Conservation (phyloP, 164 flowering plant species). For the Brasenia schreberi region DNA sequence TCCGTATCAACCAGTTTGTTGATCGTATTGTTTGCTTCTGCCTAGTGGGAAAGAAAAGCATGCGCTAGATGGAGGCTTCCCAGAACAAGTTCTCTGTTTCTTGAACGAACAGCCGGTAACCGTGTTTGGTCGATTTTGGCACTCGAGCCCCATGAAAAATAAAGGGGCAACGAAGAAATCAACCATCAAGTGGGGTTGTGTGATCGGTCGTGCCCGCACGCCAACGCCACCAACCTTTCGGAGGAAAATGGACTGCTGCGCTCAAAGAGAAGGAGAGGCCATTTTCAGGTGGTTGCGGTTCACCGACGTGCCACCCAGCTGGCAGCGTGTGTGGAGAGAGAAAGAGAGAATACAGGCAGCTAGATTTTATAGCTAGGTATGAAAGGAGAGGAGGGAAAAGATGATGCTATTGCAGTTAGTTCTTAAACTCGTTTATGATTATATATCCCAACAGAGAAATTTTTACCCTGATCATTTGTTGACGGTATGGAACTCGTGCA, state of each 20-base stretch:
- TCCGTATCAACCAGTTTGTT: too few relatives aligned
- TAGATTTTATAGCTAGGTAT: too few relatives aligned
- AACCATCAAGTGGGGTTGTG: not conserved
- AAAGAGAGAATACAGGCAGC: not conserved
- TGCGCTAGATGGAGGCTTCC: not conserved
- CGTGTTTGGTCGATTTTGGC: not conserved
- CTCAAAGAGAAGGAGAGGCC: not conserved
- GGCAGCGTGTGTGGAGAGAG: not conserved
- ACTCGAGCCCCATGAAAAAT: not conserved
- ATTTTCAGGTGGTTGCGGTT: not conserved
- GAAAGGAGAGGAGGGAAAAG: not conserved
- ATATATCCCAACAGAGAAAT: too few relatives aligned
- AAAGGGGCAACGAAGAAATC: not conserved
- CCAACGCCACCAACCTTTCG: not conserved
- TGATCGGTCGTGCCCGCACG: not conserved
- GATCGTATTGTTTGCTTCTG: not conserved
- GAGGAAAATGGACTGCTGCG: not conserved
- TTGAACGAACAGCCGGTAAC: not conserved
- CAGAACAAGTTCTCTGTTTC: not conserved
- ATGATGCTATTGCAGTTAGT: too few relatives aligned
- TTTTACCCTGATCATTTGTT: too few relatives aligned
- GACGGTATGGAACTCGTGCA: too few relatives aligned
- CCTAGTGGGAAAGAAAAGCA: not conserved
- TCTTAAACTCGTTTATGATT: too few relatives aligned
- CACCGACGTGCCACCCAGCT: not conserved